Evolutionary conservation across 1,284 basidiomycete species (phyloP).

Genomic region (Malassezia arunalokei): DNA sequence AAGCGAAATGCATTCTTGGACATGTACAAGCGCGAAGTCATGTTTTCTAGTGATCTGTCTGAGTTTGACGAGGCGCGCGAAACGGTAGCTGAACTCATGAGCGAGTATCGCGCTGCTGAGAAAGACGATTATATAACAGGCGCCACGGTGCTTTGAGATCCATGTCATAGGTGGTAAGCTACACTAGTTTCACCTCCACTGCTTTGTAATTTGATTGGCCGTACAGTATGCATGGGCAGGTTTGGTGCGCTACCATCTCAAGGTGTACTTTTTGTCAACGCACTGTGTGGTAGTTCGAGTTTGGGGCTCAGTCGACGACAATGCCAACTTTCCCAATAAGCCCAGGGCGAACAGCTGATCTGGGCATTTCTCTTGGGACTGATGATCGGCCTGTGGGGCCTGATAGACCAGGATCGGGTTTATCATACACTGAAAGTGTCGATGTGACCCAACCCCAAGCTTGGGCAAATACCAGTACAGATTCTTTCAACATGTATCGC

Average conservation of each 20-base stretch:
- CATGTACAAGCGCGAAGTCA: conserved; percentile 87
- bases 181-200: no score
- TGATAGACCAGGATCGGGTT: not conserved
- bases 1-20: conserved; percentile 91
- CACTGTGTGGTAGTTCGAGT: no score
- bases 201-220: no score
- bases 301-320: no score
- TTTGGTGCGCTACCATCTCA: no score
- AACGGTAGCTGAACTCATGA: conserved; percentile 40
- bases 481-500: no score
- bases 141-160: not conserved
- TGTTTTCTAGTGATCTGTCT: conserved; percentile 36
- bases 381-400: not conserved
- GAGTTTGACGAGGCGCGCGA: conserved; percentile 43
- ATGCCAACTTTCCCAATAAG: no score
- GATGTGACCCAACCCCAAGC: not conserved
- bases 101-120: conserved; percentile 41
- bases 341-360: no score
- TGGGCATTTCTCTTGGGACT: not conserved
- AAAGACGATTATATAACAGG: conserved; percentile 22
- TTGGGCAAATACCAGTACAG: not conserved
- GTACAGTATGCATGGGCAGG: no score
- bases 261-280: no score
- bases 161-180: no score
- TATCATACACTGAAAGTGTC: not conserved